Evolutionary conservation across 1,284 basidiomycete species (phyloP).

Genomic region (Leccinum pallidistipes): DNA sequence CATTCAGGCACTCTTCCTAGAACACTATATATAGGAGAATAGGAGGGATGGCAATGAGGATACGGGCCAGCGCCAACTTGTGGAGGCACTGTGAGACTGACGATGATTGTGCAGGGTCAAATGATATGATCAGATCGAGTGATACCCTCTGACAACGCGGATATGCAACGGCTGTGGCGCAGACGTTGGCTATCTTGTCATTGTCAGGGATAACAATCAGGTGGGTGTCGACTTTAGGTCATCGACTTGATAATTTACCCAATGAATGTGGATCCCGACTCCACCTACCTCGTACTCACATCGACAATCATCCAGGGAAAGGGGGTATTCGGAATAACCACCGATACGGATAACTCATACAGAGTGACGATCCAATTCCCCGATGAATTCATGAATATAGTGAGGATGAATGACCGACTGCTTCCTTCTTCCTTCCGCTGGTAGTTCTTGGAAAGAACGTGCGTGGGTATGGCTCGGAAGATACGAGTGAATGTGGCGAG

Average conservation of each 20-base stretch:
- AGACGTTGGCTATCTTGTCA: constrained; percentile 8
- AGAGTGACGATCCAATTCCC: constrained; percentile 2
- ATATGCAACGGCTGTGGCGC: constrained; percentile 6
- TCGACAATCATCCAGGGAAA: background rate
- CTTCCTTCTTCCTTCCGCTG: constrained; percentile 1
- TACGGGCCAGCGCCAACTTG: background rate
- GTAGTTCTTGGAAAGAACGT: background rate
- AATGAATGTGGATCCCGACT: constrained; percentile 1
- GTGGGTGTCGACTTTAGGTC: constrained; percentile 9
- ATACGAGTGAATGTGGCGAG: constrained; percentile 3
- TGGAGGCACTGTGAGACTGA: constrained; percentile 9
- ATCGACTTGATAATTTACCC: constrained; percentile 1
- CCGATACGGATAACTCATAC: background rate
- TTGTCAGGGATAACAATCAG: constrained; percentile 1
- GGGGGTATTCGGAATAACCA: background rate
- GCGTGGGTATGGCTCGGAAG: background rate
- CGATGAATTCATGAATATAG: constrained; percentile 1
- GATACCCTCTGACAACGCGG: constrained; percentile 23
- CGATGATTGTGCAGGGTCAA: constrained; percentile 20
- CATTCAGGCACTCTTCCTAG: constrained; percentile 5
- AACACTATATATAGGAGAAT: constrained; percentile 1
- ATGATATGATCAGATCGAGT: constrained; percentile 20
- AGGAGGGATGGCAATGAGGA: constrained; percentile 7
- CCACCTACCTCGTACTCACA: constrained; percentile 6
- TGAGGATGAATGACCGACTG: background rate